These are phyloP conservation scores for Fusarium nelsonii DNA, from an alignment of 2,329 filamentous ascomycete genomes.

Conservation along the genomic window DNA sequence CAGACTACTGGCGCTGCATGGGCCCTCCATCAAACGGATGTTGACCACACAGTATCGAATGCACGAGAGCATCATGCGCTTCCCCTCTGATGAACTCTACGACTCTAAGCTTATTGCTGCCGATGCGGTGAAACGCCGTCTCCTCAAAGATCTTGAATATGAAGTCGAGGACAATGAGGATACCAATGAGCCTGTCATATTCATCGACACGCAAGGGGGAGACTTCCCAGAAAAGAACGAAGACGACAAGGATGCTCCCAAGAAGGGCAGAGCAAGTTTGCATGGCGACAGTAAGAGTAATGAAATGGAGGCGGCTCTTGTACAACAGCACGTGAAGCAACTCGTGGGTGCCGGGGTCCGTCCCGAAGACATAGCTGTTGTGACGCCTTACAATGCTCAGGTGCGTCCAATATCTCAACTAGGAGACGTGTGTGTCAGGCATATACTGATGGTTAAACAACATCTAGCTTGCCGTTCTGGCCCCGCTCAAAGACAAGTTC, in stretches of 20 bases:
- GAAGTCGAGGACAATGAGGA: conserved; percentile 84
- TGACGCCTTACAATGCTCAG: conserved; percentile 97
- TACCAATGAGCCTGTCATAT: conserved; percentile 87
- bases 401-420: conserved; percentile 54
- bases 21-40: conserved; percentile 88
- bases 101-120: conserved; percentile 84
- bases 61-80: conserved; percentile 96
- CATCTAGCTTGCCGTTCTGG: conserved; percentile 77
- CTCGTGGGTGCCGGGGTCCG: conserved; percentile 84
- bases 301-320: conserved; percentile 86
- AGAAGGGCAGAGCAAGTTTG: conserved; percentile 60
- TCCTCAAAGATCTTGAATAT: conserved; percentile 84
- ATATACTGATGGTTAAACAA: conserved; percentile 40
- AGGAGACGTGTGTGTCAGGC: conserved; percentile 13
- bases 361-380: conserved; percentile 87
- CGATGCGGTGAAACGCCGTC: conserved; percentile 78
- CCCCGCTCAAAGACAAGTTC: conserved; percentile 83
- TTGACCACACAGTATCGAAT: conserved; percentile 98
- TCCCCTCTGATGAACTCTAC: conserved; percentile 91
- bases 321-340: conserved; percentile 79
- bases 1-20: conserved; percentile 84
- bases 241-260: conserved; percentile 65
- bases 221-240: conserved; percentile 88
- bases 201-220: conserved; percentile 96
- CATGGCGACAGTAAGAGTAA: conserved; percentile 84